Percentiles rank a stretch among this genome's conserved stretches.
phyloP scores from a whole-genome alignment of 2,329 filamentous ascomycete species.

The Metarhizium sp. region DNA sequence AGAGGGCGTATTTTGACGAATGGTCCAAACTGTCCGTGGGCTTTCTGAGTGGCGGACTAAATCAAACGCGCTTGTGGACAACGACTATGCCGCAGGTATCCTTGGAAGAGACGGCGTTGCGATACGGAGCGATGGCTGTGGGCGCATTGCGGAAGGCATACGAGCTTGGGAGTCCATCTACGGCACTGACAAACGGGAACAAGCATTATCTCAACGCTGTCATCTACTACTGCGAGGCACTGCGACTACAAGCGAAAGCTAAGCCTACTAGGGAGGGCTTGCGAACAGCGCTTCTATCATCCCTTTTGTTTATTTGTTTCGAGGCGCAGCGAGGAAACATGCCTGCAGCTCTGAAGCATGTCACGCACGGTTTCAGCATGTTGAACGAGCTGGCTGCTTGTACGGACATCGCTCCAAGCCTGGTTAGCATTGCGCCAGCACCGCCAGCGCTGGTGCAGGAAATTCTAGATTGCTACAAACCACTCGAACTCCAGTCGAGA shows the following conservation, averaged over 20 bases:
- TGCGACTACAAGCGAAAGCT: constrained; percentile 29
- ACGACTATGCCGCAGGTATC: constrained; percentile 30
- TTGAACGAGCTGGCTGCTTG: constrained; percentile 28
- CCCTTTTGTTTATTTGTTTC: constrained; percentile 31
- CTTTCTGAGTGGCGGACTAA: constrained; percentile 26
- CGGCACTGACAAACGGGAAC: constrained; percentile 17
- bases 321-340: constrained; percentile 30
- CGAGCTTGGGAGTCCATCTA: constrained; percentile 13
- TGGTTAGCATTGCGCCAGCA: constrained; percentile 27
- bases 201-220: constrained; percentile 31
- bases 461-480: constrained; percentile 29
- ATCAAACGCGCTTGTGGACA: constrained; percentile 26
- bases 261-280: constrained; percentile 25
- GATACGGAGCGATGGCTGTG: constrained; percentile 31
- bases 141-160: constrained; percentile 28
- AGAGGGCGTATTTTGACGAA: constrained; percentile 27
- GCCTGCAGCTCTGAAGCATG: constrained; percentile 29
- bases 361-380: constrained; percentile 31
- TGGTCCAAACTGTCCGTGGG: constrained; percentile 25
- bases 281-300: constrained; percentile 28
- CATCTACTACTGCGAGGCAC: constrained; percentile 29
- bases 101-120: constrained; percentile 25
- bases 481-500: constrained; percentile 27
- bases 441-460: constrained; percentile 27
- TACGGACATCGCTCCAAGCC: constrained; percentile 22